Percentiles rank a stretch among this genome's conserved stretches.
phyloP scores from a whole-genome alignment of 305 asterid species.

The Fraxinus sp. region DNA sequence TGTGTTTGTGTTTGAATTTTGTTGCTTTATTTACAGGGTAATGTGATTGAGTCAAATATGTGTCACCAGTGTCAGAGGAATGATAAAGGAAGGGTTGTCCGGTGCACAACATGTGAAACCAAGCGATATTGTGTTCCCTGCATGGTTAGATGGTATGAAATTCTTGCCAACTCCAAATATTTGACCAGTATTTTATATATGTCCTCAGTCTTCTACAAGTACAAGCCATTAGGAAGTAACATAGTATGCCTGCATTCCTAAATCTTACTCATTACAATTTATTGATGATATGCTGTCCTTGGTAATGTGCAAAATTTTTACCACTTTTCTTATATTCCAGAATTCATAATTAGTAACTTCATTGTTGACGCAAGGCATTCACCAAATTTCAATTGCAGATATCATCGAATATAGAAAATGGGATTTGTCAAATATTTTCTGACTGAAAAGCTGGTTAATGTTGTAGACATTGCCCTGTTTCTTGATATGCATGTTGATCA shows the following conservation, averaged over 20 bases:
- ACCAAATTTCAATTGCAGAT: background rate
- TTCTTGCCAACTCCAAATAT: background rate
- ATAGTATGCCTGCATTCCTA: background rate
- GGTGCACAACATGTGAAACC: slow-evolving; percentile 43
- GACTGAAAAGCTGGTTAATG: background rate
- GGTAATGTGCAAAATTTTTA: background rate
- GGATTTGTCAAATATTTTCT: background rate
- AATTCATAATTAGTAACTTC: background rate
- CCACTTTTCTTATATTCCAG: background rate
- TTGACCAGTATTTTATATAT: background rate
- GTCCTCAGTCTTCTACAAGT: background rate
- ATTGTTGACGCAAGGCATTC: background rate
- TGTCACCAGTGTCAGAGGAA: slow-evolving; percentile 72
- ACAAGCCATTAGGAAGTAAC: background rate
- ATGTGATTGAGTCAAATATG: slow-evolving; percentile 37
- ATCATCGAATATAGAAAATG: background rate
- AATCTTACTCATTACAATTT: background rate
- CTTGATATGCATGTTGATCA: background rate
- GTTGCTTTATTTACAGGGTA: slow-evolving; percentile 34
- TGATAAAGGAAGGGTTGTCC: slow-evolving; percentile 56
- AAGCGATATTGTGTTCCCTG: slow-evolving; percentile 57
- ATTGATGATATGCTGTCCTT: background rate
- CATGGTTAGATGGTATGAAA: slow-evolving; percentile 50
- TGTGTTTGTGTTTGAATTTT: background rate
- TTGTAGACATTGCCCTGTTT: background rate